These are phyloP conservation scores for Pseudopithomyces chartarum DNA, from an alignment of 2,329 filamentous ascomycete species.

Conservation along the genomic window DNA sequence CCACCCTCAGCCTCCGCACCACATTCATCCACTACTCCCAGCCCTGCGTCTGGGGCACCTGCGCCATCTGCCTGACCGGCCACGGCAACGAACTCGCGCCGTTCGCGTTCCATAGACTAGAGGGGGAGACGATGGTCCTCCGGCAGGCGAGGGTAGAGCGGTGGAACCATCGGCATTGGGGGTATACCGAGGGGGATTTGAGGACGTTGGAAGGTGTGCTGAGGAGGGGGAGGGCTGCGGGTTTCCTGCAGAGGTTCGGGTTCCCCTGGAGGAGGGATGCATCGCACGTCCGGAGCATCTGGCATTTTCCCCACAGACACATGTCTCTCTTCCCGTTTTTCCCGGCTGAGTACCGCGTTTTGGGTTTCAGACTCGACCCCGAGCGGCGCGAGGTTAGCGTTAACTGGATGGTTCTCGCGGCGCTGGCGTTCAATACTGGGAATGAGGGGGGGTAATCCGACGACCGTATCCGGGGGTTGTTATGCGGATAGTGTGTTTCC, in stretches of 20 bases:
- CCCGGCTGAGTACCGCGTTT: neutral
- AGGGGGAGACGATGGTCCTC: neutral
- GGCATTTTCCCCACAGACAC: neutral
- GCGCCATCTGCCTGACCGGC: too few relatives aligned
- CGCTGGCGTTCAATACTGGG: neutral
- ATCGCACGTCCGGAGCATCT: neutral
- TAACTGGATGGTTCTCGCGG: neutral
- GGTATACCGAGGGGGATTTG: too few relatives aligned
- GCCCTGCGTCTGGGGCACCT: too few relatives aligned
- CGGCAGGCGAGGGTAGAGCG: too few relatives aligned
- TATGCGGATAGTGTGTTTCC: too few relatives aligned
- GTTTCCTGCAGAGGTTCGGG: neutral
- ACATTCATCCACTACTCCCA: neutral
- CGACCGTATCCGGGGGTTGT: too few relatives aligned
- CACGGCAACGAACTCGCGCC: too few relatives aligned
- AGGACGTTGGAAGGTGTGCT: too few relatives aligned
- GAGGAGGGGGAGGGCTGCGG: too few relatives aligned
- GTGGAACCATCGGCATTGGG: too few relatives aligned
- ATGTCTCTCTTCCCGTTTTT: neutral
- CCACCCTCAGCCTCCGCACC: neutral
- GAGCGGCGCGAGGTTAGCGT: neutral
- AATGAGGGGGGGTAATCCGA: too few relatives aligned
- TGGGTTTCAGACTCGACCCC: neutral
- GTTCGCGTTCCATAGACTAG: neutral
- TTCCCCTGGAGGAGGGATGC: too few relatives aligned